phyloP scores from a whole-genome alignment of 2,329 filamentous ascomycete genomes.

The Monascus ruber region DNA sequence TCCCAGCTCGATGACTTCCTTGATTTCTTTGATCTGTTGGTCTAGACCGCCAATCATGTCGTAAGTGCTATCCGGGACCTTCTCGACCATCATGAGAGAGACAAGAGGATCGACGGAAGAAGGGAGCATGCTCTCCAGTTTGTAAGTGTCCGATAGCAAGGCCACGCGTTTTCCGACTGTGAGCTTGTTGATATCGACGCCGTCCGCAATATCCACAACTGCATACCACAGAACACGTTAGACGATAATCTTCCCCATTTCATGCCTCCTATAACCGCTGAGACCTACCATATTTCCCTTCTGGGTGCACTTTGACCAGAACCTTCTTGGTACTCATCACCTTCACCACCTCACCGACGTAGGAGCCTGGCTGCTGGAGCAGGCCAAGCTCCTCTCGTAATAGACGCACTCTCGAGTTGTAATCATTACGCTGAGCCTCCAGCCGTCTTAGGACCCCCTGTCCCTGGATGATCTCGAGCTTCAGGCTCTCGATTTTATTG shows the following conservation, averaged over 20 bases:
- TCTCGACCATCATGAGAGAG: conserved; percentile 99
- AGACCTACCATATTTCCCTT: conserved; percentile 92
- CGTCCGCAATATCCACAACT: conserved; percentile 95
- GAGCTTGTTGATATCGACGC: conserved; percentile 88
- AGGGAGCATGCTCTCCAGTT: conserved; percentile 95
- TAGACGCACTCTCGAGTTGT: conserved; percentile 94
- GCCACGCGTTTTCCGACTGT: conserved; percentile 96
- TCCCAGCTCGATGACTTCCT: conserved; percentile 97
- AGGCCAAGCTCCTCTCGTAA: conserved; percentile 90
- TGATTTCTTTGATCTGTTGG: conserved; percentile 99
- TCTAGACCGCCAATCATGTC: conserved; percentile 99
- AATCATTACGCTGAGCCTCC: conserved; percentile 97
- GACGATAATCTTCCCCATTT: not conserved
- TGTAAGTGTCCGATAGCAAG: conserved; percentile 92
- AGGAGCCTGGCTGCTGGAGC: conserved; percentile 92
- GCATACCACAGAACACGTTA: conserved; percentile 3
- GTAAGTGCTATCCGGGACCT: conserved; percentile 98
- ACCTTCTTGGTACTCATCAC: conserved; percentile 99
- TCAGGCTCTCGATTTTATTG: conserved; percentile 99
- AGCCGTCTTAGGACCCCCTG: conserved; percentile 89
- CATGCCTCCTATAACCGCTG: not conserved
- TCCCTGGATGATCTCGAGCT: conserved; percentile 99
- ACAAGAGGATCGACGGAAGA: conserved; percentile 97
- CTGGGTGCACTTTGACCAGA: conserved; percentile 94
- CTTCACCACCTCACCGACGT: conserved; percentile 99